phyloP scores from a whole-genome alignment of 495 filamentous ascomycete genomes.

The Lophium mytilinum region DNA sequence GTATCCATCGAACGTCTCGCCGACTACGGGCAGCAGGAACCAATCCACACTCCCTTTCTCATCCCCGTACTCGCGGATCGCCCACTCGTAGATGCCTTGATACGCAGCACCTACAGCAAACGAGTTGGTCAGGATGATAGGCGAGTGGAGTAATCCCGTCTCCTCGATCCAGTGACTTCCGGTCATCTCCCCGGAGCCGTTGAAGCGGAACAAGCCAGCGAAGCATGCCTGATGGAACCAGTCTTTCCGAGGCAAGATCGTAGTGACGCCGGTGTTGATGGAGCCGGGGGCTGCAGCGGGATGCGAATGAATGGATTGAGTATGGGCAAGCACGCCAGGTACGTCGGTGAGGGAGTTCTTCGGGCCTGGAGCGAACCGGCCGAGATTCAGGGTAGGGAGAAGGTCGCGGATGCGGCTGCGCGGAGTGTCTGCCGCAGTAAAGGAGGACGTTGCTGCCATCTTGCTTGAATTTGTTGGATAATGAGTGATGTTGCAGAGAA shows the following conservation, averaged over 20 bases:
- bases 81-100: conserved; percentile 42
- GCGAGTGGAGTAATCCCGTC: conserved; percentile 42
- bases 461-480: too few species aligned
- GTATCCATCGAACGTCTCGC: conserved; percentile 46
- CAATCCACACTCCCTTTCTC: conserved; percentile 35
- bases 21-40: conserved; percentile 44
- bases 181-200: conserved; percentile 48
- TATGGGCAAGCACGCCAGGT: conserved; percentile 42
- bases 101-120: conserved; percentile 43
- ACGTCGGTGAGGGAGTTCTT: conserved; percentile 47
- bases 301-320: conserved; percentile 35
- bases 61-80: conserved; percentile 34
- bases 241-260: conserved; percentile 41
- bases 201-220: conserved; percentile 46
- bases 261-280: conserved; percentile 45
- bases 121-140: conserved; percentile 45
- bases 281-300: conserved; percentile 22
- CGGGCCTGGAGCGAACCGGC: conserved; percentile 35
- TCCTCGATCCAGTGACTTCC: conserved; percentile 47
- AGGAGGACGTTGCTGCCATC: too few species aligned
- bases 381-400: conserved; percentile 28
- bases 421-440: neutral
- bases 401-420: conserved; percentile 36
- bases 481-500: too few species aligned
- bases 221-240: conserved; percentile 43